Base-by-base conservation (phyloP, 2,329 filamentous ascomycete genomes). In the Arachnomyces sp. region DNA sequence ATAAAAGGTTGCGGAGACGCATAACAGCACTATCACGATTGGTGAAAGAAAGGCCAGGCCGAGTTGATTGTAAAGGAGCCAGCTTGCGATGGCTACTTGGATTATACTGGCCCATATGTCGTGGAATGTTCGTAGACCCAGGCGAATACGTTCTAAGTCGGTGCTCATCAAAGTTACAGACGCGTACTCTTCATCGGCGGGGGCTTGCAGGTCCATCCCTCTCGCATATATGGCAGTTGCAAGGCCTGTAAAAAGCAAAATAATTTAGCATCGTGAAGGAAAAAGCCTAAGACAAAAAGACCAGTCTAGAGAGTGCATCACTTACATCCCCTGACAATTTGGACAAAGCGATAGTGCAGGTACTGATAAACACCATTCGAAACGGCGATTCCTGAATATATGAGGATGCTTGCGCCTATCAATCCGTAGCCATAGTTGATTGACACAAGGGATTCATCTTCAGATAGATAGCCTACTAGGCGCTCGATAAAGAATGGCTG, bases 401-500 rank as follows among this genome's bases (percentile, higher is more conserved):
- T 48, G 3, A 52, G 18, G n/a, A 45, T 29, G 15, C 29, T 44
- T n/a, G 51, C 51, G 12, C 44, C 50, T 17, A 54, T 54, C 13
- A 54, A 38, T n/a, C 51, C 51, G 31, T 54, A 49, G 17, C 46
- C 49, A 9, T 30, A 33, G 31, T 53, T 49, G 5, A 43, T 13
- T 15, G 53, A 39, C 1, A 41, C 43, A 9, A 25, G 20, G 5
- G 20, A 25, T 18, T 44, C 38, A 17, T 47, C 29, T n/a, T 48
- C 25, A 0, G 36, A 16, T 9, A 54, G 40, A 7, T 47, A 49
- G 4, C 43, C 34, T 31, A 56, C 31, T 6, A 58, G 41, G 2
- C 34, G 43, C 34, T 52, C 46, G 25, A 56, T 52, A 35, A 54
- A 52, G 18, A 53, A 47, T 3, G 49, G 52, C 39, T 54, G 60